phyloP scores from a whole-genome alignment of 495 filamentous ascomycete genomes.

The Astrothelium subdiscretum region DNA sequence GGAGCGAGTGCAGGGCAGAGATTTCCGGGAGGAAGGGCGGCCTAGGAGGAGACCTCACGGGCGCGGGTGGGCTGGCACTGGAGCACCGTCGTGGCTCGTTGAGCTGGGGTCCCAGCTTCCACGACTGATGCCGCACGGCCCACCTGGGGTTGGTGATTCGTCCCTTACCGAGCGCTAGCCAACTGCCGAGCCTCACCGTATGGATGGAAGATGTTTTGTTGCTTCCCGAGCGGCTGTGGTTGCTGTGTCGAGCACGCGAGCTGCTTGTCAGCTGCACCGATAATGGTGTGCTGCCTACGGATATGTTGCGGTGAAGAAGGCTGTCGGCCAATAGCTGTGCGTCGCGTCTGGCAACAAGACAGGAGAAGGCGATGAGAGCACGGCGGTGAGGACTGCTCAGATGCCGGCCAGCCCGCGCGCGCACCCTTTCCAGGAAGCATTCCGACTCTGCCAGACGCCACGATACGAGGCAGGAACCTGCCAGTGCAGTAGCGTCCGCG shows the following conservation, averaged over 20 bases:
- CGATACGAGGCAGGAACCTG: background rate
- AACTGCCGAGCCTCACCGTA: conserved; percentile 2
- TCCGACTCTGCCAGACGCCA: background rate
- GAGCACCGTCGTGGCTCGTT: too few relatives aligned
- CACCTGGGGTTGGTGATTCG: too few relatives aligned
- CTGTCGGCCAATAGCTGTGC: background rate
- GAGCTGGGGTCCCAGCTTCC: background rate
- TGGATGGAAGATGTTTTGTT: background rate
- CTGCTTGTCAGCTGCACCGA: conserved; percentile 2
- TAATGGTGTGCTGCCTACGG: background rate
- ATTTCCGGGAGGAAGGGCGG: background rate
- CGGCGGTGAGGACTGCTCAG: background rate
- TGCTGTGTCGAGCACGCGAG: background rate
- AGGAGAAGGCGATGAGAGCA: background rate
- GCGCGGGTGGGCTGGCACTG: too few relatives aligned
- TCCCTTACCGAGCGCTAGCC: background rate
- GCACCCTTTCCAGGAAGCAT: background rate
- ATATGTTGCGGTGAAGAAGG: background rate
- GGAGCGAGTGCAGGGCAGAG: background rate
- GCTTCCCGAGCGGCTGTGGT: background rate
- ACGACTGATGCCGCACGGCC: too few relatives aligned
- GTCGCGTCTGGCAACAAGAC: too few relatives aligned
- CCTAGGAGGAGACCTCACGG: background rate
- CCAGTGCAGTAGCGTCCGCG: background rate
- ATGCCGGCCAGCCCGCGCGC: background rate